Base-by-base conservation (phyloP, 225 moss, liverwort and hornwort genomes). In the Lunularia cruciata region DNA sequence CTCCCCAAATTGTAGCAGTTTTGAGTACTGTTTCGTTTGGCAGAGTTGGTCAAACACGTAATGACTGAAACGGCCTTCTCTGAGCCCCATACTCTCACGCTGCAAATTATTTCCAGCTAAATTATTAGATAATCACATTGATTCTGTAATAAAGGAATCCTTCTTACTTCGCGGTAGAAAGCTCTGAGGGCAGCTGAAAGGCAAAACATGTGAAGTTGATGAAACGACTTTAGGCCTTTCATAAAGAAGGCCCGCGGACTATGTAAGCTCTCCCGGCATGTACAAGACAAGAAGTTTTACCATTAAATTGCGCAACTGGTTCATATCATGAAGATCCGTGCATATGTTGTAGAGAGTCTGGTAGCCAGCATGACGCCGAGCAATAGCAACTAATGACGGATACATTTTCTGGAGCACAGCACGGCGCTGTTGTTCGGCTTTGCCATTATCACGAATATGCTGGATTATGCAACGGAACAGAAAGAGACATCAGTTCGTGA, bases 81-180 rank as follows among this genome's bases (percentile, higher is more conserved):
- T 89, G 33, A 93, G 80, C 31, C 96, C 96, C 96, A 98, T 98
- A 47, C 96, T 98, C 82, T 98, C 96, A 60, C 80, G 85, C 96
- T 95, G 88, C 73, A 79, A 68, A 73, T 67, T n/a, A 73, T n/a
- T 26, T 26, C 25, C 8, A 33, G n/a, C n/a, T n/a, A n/a, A n/a
- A n/a, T n/a, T 23, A 25, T 14, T 20, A 37, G 30, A 28, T 1
- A 22, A 26, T 39, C 39, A 40, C 36, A 60, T n/a, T n/a, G n/a
- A n/a, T n/a, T n/a, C n/a, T n/a, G n/a, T n/a, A n/a, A n/a, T n/a
- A n/a, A n/a, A n/a, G n/a, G n/a, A n/a, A n/a, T n/a, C n/a, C n/a
- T n/a, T n/a, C n/a, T n/a, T n/a, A n/a, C n/a, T n/a, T n/a, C n/a
- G n/a, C n/a, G n/a, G 53, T 65, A 69, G n/a, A n/a, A n/a, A 5